These are phyloP conservation scores for Acanthamoeba triangularis DNA, from an alignment of 208 protist genomes.

Conservation along the genomic window DNA sequence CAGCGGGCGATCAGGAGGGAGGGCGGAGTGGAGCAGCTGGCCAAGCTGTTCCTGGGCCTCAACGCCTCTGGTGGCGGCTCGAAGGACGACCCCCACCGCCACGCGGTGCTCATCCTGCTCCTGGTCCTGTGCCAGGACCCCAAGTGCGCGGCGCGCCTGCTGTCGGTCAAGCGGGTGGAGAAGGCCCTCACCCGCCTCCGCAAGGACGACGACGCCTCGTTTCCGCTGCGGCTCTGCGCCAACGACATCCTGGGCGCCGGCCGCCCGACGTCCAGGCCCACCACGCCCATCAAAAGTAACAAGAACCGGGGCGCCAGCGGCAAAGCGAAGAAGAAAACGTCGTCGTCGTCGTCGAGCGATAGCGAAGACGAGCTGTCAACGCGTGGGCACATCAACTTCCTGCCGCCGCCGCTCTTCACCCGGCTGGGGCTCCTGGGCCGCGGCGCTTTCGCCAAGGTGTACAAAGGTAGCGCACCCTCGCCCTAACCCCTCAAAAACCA, in stretches of 20 bases:
- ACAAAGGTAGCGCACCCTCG: background rate
- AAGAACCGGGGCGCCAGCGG: too few species aligned
- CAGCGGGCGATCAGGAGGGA: background rate
- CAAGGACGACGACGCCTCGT: constrained; percentile 22
- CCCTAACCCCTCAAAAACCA: too few species aligned
- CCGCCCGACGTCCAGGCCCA: background rate
- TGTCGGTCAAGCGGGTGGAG: background rate
- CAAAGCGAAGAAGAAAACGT: background rate
- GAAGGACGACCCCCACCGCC: background rate
- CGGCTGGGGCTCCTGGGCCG: background rate
- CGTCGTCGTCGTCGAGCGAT: background rate
- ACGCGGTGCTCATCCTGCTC: constrained; percentile 10
- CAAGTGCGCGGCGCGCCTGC: background rate
- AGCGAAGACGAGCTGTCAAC: background rate
- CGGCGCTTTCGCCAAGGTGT: constrained; percentile 1
- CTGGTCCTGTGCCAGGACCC: background rate
- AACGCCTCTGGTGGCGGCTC: background rate
- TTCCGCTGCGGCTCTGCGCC: constrained; percentile 35
- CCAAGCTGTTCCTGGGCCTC: background rate
- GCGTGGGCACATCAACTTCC: background rate
- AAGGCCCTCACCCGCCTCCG: background rate
- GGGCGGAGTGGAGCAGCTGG: constrained; percentile 3
- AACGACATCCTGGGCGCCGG: background rate
- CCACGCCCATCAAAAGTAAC: background rate
- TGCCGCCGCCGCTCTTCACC: background rate